A percentile compares a stretch with the other conserved stretches of the same genome.
Evolutionary conservation across 352 stramenopile genomes (phyloP).

Genomic region (Phytophthora foliorum): DNA sequence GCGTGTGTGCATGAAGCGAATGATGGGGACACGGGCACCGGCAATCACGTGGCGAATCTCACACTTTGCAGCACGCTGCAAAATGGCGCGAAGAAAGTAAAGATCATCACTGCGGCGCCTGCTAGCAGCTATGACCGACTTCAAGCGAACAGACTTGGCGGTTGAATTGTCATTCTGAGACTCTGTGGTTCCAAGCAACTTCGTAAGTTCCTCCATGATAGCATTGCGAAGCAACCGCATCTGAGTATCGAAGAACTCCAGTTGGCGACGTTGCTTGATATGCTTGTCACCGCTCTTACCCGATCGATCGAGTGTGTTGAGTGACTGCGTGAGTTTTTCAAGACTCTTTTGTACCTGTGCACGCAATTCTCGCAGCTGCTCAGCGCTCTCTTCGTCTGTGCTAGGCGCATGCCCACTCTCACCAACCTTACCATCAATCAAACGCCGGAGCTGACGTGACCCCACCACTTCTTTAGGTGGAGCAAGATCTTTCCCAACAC

Average conservation of each 20-base stretch:
- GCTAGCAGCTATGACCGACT: slow-evolving; percentile 50
- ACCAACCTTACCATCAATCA: slow-evolving; percentile 43
- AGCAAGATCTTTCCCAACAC: not conserved
- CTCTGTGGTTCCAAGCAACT: slow-evolving; percentile 16
- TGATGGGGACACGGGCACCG: slow-evolving; percentile 83
- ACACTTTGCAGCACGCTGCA: slow-evolving; percentile 63
- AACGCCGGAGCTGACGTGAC: slow-evolving; percentile 50
- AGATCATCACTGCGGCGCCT: slow-evolving; percentile 56
- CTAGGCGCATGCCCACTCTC: slow-evolving; percentile 18
- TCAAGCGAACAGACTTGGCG: slow-evolving; percentile 35
- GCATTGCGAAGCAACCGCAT: slow-evolving; percentile 44
- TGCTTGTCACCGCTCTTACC: slow-evolving; percentile 44
- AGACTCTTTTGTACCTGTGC: slow-evolving; percentile 60
- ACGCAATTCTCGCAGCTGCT: slow-evolving; percentile 52
- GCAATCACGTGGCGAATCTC: slow-evolving; percentile 72
- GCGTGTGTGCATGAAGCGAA: slow-evolving; percentile 69
- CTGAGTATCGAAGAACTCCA: slow-evolving; percentile 60
- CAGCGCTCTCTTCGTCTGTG: slow-evolving; percentile 21
- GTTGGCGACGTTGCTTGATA: slow-evolving; percentile 42
- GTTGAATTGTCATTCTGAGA: slow-evolving; percentile 13
- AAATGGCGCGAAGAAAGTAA: slow-evolving; percentile 53
- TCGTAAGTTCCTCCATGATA: slow-evolving; percentile 38
- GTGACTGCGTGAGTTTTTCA: slow-evolving; percentile 50
- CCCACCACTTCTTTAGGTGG: slow-evolving; percentile 43
- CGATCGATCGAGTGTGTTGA: slow-evolving; percentile 44